Percentiles rank a stretch among this genome's conserved stretches.
Evolutionary conservation across 2,329 filamentous ascomycete species (phyloP).

Genomic region (Zasmidium cellare): DNA sequence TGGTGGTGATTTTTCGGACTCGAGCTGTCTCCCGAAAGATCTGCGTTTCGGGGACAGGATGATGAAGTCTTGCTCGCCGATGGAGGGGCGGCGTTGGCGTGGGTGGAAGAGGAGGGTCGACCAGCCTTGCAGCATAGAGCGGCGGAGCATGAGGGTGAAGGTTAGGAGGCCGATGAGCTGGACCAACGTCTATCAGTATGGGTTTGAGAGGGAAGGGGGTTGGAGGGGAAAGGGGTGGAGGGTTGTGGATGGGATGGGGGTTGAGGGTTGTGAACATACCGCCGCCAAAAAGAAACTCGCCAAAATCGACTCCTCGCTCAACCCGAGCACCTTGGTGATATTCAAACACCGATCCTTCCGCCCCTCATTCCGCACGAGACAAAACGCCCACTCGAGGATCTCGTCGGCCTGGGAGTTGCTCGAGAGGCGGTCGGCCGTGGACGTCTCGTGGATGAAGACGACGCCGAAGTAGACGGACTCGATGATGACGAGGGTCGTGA

Average conservation of each 20-base stretch:
- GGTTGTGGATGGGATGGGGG: no score
- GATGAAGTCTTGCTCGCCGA: slow-evolving; percentile 16
- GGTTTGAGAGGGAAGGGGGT: background rate
- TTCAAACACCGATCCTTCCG: slow-evolving; percentile 65
- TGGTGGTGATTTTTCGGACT: slow-evolving; percentile 11
- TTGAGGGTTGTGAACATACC: slow-evolving; percentile 15
- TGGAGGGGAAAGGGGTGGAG: no score
- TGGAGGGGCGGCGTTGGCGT: slow-evolving; percentile 6
- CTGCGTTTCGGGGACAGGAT: slow-evolving; percentile 18
- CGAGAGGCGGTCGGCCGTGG: slow-evolving; percentile 56
- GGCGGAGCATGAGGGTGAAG: slow-evolving; percentile 71
- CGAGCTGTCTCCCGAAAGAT: slow-evolving; percentile 15
- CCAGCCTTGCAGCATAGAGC: slow-evolving; percentile 77
- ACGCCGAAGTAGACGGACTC: slow-evolving; percentile 83
- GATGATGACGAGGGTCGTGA: slow-evolving; percentile 75
- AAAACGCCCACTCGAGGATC: slow-evolving; percentile 63
- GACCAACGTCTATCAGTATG: slow-evolving; percentile 4
- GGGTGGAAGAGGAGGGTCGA: slow-evolving; percentile 52
- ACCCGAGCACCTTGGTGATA: slow-evolving; percentile 53
- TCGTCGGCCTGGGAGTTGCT: slow-evolving; percentile 50
- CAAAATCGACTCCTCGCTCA: slow-evolving; percentile 65
- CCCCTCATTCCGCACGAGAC: slow-evolving; percentile 57
- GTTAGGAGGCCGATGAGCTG: slow-evolving; percentile 79
- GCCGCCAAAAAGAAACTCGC: slow-evolving; percentile 72
- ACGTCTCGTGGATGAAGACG: slow-evolving; percentile 72